Evolutionary conservation across 2,329 filamentous ascomycete genomes (phyloP).

Genomic region (Nothophaeocryptopus gaeumannii): DNA sequence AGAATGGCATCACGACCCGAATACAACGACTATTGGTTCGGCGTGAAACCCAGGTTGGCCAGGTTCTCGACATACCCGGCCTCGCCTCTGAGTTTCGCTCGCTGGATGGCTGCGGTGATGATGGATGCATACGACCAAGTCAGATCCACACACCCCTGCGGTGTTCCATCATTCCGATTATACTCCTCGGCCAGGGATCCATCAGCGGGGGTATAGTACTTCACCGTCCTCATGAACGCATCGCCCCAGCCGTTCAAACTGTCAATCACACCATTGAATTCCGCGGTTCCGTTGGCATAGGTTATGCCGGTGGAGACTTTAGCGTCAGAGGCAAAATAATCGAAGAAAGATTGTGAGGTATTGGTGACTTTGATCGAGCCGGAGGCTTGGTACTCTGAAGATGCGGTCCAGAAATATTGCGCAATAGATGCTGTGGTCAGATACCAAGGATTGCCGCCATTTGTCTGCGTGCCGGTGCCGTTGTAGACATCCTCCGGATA

Average conservation of each 20-base stretch:
- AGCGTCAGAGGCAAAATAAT: conserved; percentile 33
- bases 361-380: conserved; percentile 29
- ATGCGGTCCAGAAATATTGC: conserved; percentile 31
- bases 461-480: conserved; percentile 28
- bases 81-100: conserved; percentile 25
- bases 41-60: conserved; percentile 24
- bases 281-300: conserved; percentile 23
- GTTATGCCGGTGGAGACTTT: conserved; percentile 22
- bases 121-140: conserved; percentile 37
- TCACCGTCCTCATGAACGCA: conserved; percentile 35
- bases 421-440: conserved; percentile 35
- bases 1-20: background rate
- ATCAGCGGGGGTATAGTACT: conserved; percentile 31
- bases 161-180: conserved; percentile 29
- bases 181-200: conserved; percentile 33
- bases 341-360: conserved; percentile 34
- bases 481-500: conserved; percentile 39
- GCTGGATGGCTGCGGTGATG: conserved; percentile 32
- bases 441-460: conserved; percentile 38
- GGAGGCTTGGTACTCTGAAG: conserved; percentile 20
- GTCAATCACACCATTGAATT: conserved; percentile 25
- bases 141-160: conserved; percentile 32
- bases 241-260: conserved; percentile 36
- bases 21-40: conserved; percentile 4
- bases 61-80: conserved; percentile 22